Conservation (phyloP, 139 green algal genomes). For the Chlorella sorokiniana region DNA sequence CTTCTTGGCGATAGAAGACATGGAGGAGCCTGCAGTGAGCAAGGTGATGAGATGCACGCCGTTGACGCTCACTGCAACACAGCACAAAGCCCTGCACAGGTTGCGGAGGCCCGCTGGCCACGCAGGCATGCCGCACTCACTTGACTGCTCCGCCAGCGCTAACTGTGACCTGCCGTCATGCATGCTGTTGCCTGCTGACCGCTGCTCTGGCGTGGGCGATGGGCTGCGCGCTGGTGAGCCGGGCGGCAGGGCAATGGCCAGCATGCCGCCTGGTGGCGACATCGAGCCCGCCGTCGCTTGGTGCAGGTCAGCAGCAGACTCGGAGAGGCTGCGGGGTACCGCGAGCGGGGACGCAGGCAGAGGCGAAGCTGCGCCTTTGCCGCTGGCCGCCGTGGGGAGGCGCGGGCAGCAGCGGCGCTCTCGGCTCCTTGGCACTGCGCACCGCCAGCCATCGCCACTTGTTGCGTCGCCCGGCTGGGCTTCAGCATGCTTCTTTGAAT, state of each 20-base stretch:
- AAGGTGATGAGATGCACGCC: no score
- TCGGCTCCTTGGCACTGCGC: no score
- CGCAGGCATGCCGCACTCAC: not conserved
- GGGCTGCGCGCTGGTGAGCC: not conserved
- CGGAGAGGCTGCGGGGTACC: conserved; percentile 14
- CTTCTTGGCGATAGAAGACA: not conserved
- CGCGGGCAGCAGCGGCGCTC: no score
- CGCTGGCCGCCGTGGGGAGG: not conserved
- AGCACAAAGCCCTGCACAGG: not conserved
- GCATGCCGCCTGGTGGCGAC: not conserved
- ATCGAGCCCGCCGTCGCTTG: not conserved
- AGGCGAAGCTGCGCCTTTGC: not conserved
- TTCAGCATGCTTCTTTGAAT: not conserved
- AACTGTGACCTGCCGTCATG: not conserved
- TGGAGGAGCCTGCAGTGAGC: not conserved
- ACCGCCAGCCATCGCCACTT: not conserved
- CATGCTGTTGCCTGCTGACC: no score
- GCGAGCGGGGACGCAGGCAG: not conserved
- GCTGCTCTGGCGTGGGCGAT: not conserved
- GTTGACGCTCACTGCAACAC: no score
- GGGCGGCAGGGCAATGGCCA: not conserved
- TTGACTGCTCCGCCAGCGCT: not conserved
- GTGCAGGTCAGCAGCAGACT: not conserved
- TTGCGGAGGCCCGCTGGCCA: no score
- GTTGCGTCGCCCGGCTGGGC: no score